These are phyloP conservation scores for Ustulina deusta DNA, from an alignment of 2,329 filamentous ascomycete species.

Conservation along the genomic window DNA sequence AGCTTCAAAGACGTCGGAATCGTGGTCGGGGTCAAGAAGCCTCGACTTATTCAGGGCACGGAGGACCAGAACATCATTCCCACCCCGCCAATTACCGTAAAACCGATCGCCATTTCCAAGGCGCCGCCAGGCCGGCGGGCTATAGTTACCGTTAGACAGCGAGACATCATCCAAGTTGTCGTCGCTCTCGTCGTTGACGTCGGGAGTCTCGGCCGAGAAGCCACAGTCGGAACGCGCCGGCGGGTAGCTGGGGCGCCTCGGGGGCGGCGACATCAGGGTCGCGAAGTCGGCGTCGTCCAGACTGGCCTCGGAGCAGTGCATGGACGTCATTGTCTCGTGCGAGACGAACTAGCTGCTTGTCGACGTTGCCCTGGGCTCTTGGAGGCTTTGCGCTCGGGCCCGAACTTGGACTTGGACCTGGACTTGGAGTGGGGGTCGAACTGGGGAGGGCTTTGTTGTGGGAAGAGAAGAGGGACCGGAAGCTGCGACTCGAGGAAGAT, in stretches of 20 bases:
- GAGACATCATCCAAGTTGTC: conserved; percentile 56
- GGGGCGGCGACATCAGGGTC: conserved; percentile 57
- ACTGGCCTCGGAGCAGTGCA: conserved; percentile 60
- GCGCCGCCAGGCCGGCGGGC: conserved; percentile 70
- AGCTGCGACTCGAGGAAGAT: conserved; percentile 42
- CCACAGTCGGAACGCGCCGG: conserved; percentile 58
- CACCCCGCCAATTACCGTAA: conserved; percentile 70
- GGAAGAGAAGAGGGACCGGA: conserved; percentile 49
- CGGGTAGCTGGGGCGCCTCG: conserved; percentile 55
- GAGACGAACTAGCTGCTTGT: conserved; percentile 36
- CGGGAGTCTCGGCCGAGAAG: conserved; percentile 54
- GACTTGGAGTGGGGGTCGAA: conserved; percentile 3
- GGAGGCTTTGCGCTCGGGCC: conserved; percentile 18
- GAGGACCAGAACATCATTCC: conserved; percentile 65
- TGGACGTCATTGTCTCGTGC: conserved; percentile 42
- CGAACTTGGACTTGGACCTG: conserved; percentile 24
- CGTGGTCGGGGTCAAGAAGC: conserved; percentile 43
- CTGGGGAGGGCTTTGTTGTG: conserved; percentile 44
- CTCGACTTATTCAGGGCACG: conserved; percentile 54
- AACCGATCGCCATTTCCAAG: conserved; percentile 70
- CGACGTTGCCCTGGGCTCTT: conserved; percentile 22
- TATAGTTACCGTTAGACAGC: conserved; percentile 67
- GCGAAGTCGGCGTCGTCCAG: conserved; percentile 65
- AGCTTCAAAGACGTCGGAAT: conserved; percentile 58
- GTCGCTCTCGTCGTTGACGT: conserved; percentile 56